Conservation (phyloP, 306 rosid species). For the Pterocarpus macrocarpus region DNA sequence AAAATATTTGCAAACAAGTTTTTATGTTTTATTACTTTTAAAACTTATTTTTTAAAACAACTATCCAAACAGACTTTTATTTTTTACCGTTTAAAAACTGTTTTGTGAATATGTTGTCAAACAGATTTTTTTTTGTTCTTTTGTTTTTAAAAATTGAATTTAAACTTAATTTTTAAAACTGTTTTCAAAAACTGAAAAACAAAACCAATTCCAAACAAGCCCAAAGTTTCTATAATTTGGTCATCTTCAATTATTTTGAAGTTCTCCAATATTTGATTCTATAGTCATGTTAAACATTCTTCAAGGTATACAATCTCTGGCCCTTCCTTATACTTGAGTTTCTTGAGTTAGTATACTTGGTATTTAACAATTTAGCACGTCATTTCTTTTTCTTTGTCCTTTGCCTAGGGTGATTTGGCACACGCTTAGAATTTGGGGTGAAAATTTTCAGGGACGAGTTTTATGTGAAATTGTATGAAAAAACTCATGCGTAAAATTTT, state of each 20-base stretch:
- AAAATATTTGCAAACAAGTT: too few species aligned
- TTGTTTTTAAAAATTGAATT: too few species aligned
- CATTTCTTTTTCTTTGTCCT: constrained; percentile 11
- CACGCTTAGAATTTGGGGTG: background rate
- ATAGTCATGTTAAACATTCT: background rate
- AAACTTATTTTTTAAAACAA: too few species aligned
- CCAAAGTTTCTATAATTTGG: background rate
- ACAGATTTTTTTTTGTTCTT: too few species aligned
- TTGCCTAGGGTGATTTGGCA: background rate
- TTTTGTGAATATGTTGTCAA: too few species aligned
- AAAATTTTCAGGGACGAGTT: background rate
- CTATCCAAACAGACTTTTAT: too few species aligned
- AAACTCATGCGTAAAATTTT: background rate
- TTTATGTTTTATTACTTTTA: too few species aligned
- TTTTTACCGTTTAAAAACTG: too few species aligned
- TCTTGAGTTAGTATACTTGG: background rate
- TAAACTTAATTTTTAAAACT: too few species aligned
- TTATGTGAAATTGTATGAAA: constrained; percentile 16
- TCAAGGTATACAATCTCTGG: background rate
- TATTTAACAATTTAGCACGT: background rate
- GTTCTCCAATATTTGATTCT: constrained; percentile 25
- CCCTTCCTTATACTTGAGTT: background rate
- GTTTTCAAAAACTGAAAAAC: too few species aligned
- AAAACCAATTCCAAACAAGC: too few species aligned
- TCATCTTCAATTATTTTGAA: background rate